Conservation (phyloP, 2,329 filamentous ascomycete genomes). For the Aschersonia sp. region DNA sequence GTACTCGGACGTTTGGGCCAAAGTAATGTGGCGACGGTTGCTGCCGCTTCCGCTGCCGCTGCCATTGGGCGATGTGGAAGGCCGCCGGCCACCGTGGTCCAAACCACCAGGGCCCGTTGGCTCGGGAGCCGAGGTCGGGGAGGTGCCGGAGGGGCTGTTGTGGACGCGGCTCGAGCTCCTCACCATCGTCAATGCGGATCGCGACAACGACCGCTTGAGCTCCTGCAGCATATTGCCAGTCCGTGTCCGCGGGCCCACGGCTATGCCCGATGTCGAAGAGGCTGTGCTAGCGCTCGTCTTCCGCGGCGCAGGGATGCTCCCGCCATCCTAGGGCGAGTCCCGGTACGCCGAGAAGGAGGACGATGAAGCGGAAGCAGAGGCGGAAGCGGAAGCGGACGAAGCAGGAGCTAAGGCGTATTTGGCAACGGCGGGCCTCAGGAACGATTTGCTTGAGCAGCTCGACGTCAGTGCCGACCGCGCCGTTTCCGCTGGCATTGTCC, state of each 20-base stretch:
- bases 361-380: no score
- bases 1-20: slow-evolving; percentile 34
- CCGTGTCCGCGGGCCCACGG: slow-evolving; percentile 22
- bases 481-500: not conserved
- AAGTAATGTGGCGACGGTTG: slow-evolving; percentile 14
- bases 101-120: no score
- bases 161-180: slow-evolving; percentile 7
- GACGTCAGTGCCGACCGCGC: not conserved
- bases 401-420: not conserved
- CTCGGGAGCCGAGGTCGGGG: no score
- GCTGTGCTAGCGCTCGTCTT: not conserved
- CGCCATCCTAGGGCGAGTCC: not conserved
- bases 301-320: not conserved
- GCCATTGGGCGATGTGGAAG: no score
- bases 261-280: no score
- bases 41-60: no score
- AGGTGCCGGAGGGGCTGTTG: slow-evolving; percentile 1
- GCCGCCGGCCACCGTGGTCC: no score
- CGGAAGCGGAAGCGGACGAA: not conserved
- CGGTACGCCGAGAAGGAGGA: no score
- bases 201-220: slow-evolving; percentile 29
- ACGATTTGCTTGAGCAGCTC: not conserved
- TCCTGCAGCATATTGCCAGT: slow-evolving; percentile 30
- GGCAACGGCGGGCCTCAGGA: not conserved
- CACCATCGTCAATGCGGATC: slow-evolving; percentile 12